phyloP scores from a whole-genome alignment of 352 stramenopile species.

The Elongisporangium undulatum region DNA sequence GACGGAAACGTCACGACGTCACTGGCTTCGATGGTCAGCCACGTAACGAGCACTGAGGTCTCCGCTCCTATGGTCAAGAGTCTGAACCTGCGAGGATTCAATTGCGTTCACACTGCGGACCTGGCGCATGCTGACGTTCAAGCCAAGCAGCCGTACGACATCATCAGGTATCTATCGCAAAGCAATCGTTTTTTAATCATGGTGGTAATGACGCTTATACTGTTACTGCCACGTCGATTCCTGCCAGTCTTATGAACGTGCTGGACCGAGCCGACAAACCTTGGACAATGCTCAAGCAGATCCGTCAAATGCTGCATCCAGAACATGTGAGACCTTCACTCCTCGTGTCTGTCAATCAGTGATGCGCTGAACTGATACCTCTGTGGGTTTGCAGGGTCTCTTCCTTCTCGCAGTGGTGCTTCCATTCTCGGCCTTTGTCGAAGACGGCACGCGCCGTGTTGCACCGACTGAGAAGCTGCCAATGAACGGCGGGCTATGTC shows the following conservation, averaged over 20 bases:
- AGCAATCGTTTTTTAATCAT: not conserved
- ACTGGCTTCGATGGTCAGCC: constrained; percentile 69
- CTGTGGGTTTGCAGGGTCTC: constrained; percentile 32
- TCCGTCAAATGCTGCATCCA: constrained; percentile 66
- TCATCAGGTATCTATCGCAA: constrained; percentile 62
- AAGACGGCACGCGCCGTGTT: constrained; percentile 64
- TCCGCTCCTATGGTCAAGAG: constrained; percentile 76
- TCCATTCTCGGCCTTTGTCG: constrained; percentile 78
- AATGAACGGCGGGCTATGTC: constrained; percentile 62
- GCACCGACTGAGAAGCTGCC: constrained; percentile 55
- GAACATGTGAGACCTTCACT: constrained; percentile 29
- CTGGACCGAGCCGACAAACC: constrained; percentile 78
- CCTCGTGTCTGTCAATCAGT: not conserved
- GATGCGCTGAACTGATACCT: not conserved
- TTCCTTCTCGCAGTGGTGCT: constrained; percentile 78
- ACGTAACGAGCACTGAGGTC: constrained; percentile 70
- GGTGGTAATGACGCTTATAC: not conserved
- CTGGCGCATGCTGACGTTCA: constrained; percentile 65
- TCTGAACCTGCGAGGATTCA: constrained; percentile 72
- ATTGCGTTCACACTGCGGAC: constrained; percentile 69
- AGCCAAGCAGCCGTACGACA: constrained; percentile 61
- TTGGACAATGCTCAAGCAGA: constrained; percentile 71
- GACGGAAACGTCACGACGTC: constrained; percentile 81
- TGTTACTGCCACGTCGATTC: not conserved
- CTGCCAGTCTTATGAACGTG: constrained; percentile 71